A percentile compares a stretch with the other conserved stretches of the same genome.
These are phyloP conservation scores for Fusarium graminum DNA, from an alignment of 2,329 filamentous ascomycete genomes.

Conservation along the genomic window DNA sequence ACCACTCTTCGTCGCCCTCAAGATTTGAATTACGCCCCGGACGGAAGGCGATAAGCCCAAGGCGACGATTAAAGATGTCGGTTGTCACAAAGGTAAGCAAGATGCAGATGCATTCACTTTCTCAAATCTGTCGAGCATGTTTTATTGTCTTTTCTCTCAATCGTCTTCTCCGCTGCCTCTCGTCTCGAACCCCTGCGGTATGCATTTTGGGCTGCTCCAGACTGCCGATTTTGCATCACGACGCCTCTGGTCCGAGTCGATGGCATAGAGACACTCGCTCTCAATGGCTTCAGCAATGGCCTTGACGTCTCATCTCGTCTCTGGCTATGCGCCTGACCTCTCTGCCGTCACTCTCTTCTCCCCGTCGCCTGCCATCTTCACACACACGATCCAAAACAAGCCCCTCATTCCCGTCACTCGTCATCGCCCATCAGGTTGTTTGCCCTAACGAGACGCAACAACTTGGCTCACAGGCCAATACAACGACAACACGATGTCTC, in stretches of 20 bases:
- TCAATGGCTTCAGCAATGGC: slow-evolving; percentile 29
- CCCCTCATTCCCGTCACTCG: slow-evolving; percentile 41
- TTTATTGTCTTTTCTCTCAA: background rate
- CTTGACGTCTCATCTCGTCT: background rate
- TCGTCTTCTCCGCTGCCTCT: background rate
- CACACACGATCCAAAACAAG: slow-evolving; percentile 24
- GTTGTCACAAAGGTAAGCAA: slow-evolving; percentile 69
- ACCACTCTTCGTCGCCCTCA: slow-evolving; percentile 55
- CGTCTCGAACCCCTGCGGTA: slow-evolving; percentile 14
- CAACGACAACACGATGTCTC: slow-evolving; percentile 13
- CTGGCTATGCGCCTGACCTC: background rate
- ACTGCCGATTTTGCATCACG: slow-evolving; percentile 26
- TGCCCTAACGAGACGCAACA: slow-evolving; percentile 40
- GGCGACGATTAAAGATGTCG: slow-evolving; percentile 68
- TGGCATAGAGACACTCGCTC: slow-evolving; percentile 10
- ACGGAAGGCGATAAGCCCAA: slow-evolving; percentile 64
- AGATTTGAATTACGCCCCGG: slow-evolving; percentile 51
- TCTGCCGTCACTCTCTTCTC: slow-evolving; percentile 8
- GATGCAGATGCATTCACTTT: slow-evolving; percentile 36
- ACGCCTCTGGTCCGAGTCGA: slow-evolving; percentile 18
- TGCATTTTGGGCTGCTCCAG: slow-evolving; percentile 5
- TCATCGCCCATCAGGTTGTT: slow-evolving; percentile 40
- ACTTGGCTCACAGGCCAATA: slow-evolving; percentile 6
- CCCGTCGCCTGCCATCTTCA: slow-evolving; percentile 1
- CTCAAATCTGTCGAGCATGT: background rate